Evolutionary conservation across 1,284 basidiomycete genomes (phyloP).

Genomic region (Lentinus polychrous): DNA sequence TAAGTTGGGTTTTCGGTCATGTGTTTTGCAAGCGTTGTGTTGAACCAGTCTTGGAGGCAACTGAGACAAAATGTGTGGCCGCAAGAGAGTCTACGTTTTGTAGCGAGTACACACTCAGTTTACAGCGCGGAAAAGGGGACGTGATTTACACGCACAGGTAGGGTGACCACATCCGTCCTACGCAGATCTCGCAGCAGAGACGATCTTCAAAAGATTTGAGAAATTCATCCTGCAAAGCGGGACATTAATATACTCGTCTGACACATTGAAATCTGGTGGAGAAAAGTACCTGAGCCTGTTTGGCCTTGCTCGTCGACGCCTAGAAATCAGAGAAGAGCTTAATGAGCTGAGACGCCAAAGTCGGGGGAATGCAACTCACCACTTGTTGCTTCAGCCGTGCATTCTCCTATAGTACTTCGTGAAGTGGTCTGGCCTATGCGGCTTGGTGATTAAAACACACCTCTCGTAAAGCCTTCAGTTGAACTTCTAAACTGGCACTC

Average conservation of each 20-base stretch:
- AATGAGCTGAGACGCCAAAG: not conserved
- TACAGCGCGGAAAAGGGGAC: not conserved
- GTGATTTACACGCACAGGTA: constrained; percentile 41
- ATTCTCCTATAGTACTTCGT: constrained; percentile 8
- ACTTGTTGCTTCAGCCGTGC: constrained; percentile 7
- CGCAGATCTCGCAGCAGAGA: constrained; percentile 57
- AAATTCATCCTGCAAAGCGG: constrained; percentile 27
- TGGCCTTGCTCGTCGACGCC: constrained; percentile 4
- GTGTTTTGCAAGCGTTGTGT: constrained; percentile 41
- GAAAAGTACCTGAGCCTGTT: constrained; percentile 15
- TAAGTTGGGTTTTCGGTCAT: constrained; percentile 41
- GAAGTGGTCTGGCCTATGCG: not conserved
- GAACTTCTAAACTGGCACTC: constrained; percentile 6
- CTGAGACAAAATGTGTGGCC: constrained; percentile 63
- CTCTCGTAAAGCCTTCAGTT: constrained; percentile 16
- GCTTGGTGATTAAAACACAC: constrained; percentile 10
- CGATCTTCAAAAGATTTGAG: constrained; percentile 42
- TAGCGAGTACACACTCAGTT: constrained; percentile 4
- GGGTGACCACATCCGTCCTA: constrained; percentile 53
- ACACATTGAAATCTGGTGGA: constrained; percentile 17
- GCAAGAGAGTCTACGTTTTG: constrained; percentile 44
- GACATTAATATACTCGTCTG: constrained; percentile 5
- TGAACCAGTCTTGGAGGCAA: constrained; percentile 66
- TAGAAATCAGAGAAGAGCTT: not conserved
- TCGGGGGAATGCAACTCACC: not conserved